Base-by-base conservation (phyloP, 345 rosid species). In the Dipteronia sinensis region DNA sequence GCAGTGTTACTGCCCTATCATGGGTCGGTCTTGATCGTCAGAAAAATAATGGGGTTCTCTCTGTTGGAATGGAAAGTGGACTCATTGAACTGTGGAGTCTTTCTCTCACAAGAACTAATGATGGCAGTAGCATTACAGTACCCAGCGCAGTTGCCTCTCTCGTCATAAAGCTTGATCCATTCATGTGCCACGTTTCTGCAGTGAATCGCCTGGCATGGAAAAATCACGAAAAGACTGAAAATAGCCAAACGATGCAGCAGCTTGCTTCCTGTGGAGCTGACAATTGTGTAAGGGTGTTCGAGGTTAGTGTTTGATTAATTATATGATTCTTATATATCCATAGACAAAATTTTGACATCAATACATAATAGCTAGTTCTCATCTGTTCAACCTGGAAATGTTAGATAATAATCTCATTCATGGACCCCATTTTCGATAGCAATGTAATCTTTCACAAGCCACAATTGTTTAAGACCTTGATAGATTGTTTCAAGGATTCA, bases 261-360 rank as follows among this genome's bases (percentile, higher is more conserved):
- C 92, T 93, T 73, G 95, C 94, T 80, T 90, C 96, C 15, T 93
- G 99, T 38, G 96, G 98, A 72, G 90, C 89, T 51, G 99, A 95
- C 83, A 88, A 92, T n/a, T 91, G 94, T 70, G 94, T 93, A 29
- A 86, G 98, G 80, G 85, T 95, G 67, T 91, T 89, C 69, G 88
- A 92, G 58, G 88, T 92, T 59, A 85, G 67, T 66, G 75, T 85
- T 62, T 76, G 64, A 75, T 53, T 81, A 44, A 72, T 46, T 9
- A 10, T 2, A 66, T 27, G 3, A 53, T 15, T 34, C 17, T 11
- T 29, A 16, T 70, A 71, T 63, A 61, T 53, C 72, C 46, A 17
- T 38, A 15, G 23, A 51, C 8, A 55, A 63, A 47, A 47, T 77
- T 68, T 73, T 67, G 74, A 64, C 59, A 29, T 6, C 44, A 22